Evolutionary conservation across 2,329 filamentous ascomycete genomes (phyloP).

Genomic region (Penicillium italicum): DNA sequence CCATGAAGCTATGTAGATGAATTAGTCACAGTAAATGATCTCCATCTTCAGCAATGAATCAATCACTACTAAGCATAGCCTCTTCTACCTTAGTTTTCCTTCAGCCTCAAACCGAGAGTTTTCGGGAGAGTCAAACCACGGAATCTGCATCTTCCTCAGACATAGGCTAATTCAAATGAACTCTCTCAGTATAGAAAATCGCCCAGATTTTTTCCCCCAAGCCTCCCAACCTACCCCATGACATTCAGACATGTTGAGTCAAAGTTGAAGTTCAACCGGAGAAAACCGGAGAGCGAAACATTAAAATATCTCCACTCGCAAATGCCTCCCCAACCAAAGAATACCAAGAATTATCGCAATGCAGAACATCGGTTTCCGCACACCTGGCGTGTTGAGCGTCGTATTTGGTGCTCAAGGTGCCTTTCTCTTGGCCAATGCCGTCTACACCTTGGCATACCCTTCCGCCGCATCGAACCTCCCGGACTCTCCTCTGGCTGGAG

Average conservation of each 20-base stretch:
- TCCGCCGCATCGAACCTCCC: slow-evolving; percentile 1
- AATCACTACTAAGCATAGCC: too few relatives aligned
- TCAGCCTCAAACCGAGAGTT: neutral
- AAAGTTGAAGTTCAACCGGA: neutral
- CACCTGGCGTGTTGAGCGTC: neutral
- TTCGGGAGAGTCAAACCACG: neutral
- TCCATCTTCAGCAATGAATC: too few relatives aligned
- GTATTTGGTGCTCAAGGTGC: slow-evolving; percentile 7
- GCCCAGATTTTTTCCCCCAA: neutral
- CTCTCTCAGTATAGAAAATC: neutral
- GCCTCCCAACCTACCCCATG: neutral
- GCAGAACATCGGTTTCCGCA: slow-evolving; percentile 1
- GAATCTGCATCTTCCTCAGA: neutral
- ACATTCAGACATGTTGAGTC: neutral
- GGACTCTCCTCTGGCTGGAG: neutral
- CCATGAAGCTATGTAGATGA: too few relatives aligned
- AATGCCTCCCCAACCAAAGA: neutral
- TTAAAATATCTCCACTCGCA: neutral
- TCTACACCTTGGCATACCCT: slow-evolving; percentile 4
- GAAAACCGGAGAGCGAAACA: neutral
- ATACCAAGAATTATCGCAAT: slow-evolving; percentile 24
- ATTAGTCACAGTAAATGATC: too few relatives aligned
- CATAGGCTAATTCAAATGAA: neutral
- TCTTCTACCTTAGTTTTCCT: too few relatives aligned
- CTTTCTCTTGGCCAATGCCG: slow-evolving; percentile 6